Conservation (phyloP, 164 flowering plant species). For the Cinnamomum chago region DNA sequence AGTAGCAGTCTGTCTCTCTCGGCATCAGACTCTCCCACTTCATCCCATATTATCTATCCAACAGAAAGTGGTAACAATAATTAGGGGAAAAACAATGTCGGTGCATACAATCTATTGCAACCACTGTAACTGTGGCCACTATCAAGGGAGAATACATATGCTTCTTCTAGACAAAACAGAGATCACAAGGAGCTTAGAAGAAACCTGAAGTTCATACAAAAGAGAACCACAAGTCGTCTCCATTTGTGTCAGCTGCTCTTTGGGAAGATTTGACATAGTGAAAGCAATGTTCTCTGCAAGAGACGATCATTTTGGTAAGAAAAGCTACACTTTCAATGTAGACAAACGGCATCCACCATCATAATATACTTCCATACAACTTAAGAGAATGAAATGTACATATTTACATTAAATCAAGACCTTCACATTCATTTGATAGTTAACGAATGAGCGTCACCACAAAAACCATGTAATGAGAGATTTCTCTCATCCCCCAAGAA, state of each 20-base stretch:
- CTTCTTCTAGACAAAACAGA: background rate
- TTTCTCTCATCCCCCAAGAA: too few species aligned
- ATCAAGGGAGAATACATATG: background rate
- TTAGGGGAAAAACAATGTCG: background rate
- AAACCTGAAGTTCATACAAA: conserved; percentile 64
- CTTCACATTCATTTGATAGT: too few species aligned
- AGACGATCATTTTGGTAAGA: background rate
- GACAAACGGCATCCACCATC: too few species aligned
- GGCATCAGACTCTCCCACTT: conserved; percentile 65
- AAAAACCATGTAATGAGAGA: too few species aligned
- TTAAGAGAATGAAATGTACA: too few species aligned
- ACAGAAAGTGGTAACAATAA: background rate
- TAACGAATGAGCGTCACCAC: too few species aligned
- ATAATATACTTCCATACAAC: too few species aligned
- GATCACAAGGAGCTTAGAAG: background rate
- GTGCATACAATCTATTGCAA: background rate
- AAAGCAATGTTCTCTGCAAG: conserved; percentile 12
- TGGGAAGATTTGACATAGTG: conserved; percentile 25
- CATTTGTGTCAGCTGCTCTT: conserved; percentile 28
- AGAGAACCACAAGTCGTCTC: conserved; percentile 62
- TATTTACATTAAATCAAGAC: too few species aligned
- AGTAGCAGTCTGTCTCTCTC: conserved; percentile 58
- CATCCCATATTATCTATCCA: conserved; percentile 75
- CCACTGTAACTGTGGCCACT: background rate
- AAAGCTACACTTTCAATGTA: background rate